phyloP scores from a whole-genome alignment of 441 rosid species.

The Eruca vesicaria region DNA sequence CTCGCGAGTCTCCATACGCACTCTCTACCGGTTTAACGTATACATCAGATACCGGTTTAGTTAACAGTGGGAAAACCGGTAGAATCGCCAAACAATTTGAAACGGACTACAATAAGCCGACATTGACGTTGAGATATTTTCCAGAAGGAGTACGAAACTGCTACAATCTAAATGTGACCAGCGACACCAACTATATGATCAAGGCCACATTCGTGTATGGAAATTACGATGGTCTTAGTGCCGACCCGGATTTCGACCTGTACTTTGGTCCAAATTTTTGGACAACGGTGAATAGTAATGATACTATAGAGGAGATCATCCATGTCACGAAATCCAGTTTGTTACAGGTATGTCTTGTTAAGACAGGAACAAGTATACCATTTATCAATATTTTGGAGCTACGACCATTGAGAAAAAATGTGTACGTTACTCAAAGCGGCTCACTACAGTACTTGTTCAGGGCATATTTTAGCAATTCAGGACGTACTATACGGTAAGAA shows the following conservation, averaged over 20 bases:
- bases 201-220: slow-evolving; percentile 39
- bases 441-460: slow-evolving; percentile 40
- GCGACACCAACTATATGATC: slow-evolving; percentile 34
- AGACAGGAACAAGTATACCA: slow-evolving; percentile 46
- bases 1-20: slow-evolving; percentile 20
- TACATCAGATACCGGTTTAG: slow-evolving; percentile 31
- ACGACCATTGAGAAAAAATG: slow-evolving; percentile 36
- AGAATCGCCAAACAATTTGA: slow-evolving; percentile 25
- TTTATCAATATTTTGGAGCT: slow-evolving; percentile 53
- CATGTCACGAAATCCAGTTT: slow-evolving; percentile 15
- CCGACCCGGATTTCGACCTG: slow-evolving; percentile 29
- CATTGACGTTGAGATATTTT: slow-evolving; percentile 34
- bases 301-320: slow-evolving; percentile 1
- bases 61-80: slow-evolving; percentile 9
- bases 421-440: slow-evolving; percentile 8
- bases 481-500: slow-evolving; percentile 5
- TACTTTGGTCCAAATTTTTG: slow-evolving; percentile 41
- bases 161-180: slow-evolving; percentile 33
- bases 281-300: too few species aligned
- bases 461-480: slow-evolving; percentile 20
- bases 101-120: not conserved
- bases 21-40: slow-evolving; percentile 23
- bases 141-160: slow-evolving; percentile 43
- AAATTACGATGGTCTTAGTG: slow-evolving; percentile 33
- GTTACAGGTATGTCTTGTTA: slow-evolving; percentile 45